Evolutionary conservation across 2,329 filamentous ascomycete species (phyloP).

Genomic region (Rhinocladiella similis): DNA sequence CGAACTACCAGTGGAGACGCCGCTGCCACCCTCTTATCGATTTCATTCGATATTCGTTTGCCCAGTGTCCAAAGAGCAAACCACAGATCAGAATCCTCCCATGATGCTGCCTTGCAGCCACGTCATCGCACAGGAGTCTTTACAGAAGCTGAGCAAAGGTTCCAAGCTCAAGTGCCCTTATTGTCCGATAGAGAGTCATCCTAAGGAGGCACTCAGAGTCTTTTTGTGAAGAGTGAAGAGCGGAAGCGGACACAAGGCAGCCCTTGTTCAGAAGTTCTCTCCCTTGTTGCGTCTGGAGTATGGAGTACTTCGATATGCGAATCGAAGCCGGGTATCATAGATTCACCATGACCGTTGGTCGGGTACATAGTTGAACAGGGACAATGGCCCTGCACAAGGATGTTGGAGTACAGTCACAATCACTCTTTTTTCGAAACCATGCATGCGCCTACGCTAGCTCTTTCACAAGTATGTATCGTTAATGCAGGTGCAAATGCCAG

Average conservation of each 20-base stretch:
- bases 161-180: slow-evolving; percentile 92
- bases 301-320: background rate
- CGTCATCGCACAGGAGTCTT: slow-evolving; percentile 81
- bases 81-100: slow-evolving; percentile 86
- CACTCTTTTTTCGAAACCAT: too few relatives aligned
- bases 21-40: slow-evolving; percentile 62
- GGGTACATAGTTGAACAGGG: too few relatives aligned
- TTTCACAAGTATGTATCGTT: background rate
- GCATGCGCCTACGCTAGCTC: too few relatives aligned
- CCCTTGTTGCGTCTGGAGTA: background rate
- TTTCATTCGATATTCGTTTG: slow-evolving; percentile 99
- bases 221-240: slow-evolving; percentile 52
- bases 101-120: slow-evolving; percentile 98
- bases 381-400: too few relatives aligned
- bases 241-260: background rate
- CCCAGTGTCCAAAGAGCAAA: slow-evolving; percentile 94
- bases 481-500: slow-evolving; percentile 3
- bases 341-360: too few relatives aligned
- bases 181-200: slow-evolving; percentile 79
- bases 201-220: slow-evolving; percentile 74
- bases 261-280: background rate
- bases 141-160: slow-evolving; percentile 77
- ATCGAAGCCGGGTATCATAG: too few relatives aligned
- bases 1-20: slow-evolving; percentile 78
- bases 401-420: too few relatives aligned